A percentile compares a stretch with the other conserved stretches of the same genome.
Conservation (phyloP, 306 rosid species). For the Arachis hypogaea region DNA sequence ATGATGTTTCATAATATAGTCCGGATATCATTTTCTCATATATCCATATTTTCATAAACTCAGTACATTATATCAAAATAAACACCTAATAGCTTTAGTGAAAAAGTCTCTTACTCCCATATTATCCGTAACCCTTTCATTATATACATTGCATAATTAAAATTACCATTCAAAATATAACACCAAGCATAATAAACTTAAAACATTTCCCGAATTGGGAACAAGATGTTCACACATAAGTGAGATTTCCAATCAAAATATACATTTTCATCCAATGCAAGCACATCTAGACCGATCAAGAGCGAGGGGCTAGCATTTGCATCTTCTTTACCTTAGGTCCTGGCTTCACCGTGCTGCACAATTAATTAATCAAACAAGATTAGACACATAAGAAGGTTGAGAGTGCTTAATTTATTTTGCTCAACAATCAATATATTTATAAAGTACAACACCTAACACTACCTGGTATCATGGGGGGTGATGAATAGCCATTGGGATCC, state of each 20-base stretch:
- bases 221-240: constrained; percentile 1
- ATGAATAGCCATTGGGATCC: constrained; percentile 97
- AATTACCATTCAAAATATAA: not conserved
- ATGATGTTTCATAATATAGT: no score
- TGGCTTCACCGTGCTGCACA: constrained; percentile 73
- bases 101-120: no score
- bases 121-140: no score
- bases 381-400: constrained; percentile 1
- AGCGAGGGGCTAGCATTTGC: constrained; percentile 91
- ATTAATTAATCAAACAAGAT: not conserved
- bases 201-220: not conserved
- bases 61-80: no score
- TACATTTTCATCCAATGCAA: not conserved
- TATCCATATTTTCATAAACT: no score
- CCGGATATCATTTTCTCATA: no score
- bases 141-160: not conserved
- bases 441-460: constrained; percentile 7
- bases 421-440: no score
- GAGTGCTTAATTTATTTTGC: no score
- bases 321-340: constrained; percentile 77
- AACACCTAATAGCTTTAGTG: no score
- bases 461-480: constrained; percentile 96
- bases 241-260: constrained; percentile 1
- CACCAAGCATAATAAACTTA: not conserved
- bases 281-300: constrained; percentile 45